Percentiles rank a stretch among this genome's conserved stretches.
These are phyloP conservation scores for Lolium multiflorum DNA, from an alignment of 176 grass and related monocot genomes.

Conservation along the genomic window DNA sequence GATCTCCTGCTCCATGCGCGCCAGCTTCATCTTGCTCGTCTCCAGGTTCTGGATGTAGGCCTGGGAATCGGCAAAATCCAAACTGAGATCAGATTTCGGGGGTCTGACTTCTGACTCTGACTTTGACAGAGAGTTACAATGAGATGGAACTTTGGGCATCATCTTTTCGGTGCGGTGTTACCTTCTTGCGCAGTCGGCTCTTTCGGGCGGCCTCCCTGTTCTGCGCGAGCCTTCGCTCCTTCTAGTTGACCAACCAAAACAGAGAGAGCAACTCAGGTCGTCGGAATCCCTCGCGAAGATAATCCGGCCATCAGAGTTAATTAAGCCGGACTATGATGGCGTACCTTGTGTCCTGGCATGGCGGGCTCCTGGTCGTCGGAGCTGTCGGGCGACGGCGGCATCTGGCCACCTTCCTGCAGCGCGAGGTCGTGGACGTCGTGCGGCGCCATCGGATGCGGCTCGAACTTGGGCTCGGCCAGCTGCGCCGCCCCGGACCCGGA, in stretches of 20 bases:
- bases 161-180: neutral
- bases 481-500: neutral
- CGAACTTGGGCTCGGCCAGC: constrained; percentile 15
- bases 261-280: too few relatives aligned
- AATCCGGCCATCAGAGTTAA: too few relatives aligned
- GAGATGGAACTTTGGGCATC: neutral
- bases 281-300: too few relatives aligned
- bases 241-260: too few relatives aligned
- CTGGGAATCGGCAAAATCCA: constrained; percentile 14
- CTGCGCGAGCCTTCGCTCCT: constrained; percentile 47
- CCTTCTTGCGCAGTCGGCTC: constrained; percentile 69
- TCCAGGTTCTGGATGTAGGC: constrained; percentile 93
- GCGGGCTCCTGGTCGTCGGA: constrained; percentile 32
- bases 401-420: neutral
- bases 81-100: neutral
- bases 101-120: neutral
- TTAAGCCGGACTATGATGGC: too few relatives aligned
- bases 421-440: neutral
- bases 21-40: constrained; percentile 81
- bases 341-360: constrained; percentile 42
- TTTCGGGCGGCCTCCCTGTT: constrained; percentile 66
- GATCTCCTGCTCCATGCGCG: constrained; percentile 83
- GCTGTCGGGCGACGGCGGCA: constrained; percentile 37
- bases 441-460: neutral
- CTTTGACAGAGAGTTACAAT: neutral